Evolutionary conservation across 352 stramenopile species (phyloP), one percentile per base, ranked within the genome.

Genomic region (Nothophytophthora sp.): DNA sequence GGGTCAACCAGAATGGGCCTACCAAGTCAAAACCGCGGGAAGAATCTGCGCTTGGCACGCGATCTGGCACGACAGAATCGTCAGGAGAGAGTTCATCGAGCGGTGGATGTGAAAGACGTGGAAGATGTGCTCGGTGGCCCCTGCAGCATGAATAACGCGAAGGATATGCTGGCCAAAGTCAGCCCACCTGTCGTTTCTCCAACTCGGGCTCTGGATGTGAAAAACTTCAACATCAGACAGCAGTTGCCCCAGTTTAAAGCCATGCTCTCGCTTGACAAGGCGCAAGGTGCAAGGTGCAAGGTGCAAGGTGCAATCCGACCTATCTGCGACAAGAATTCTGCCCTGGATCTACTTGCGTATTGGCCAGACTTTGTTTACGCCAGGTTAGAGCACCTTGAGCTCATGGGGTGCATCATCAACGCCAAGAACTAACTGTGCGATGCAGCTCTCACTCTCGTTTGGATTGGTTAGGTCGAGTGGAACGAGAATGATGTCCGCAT

Each of bases 381-480:
- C 15, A 49, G 24, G 25, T 13, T 38, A 8, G 41, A 29, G 4
- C 41, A 49, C 12, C 19, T 51, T 15, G 20, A 58, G 1, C 22
- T 8, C 1, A 42, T 45, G 24, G 1, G 12, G 4, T 45, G 10
- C 18, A 2, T 58, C 3, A 20, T 45, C 4, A 29, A 50, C 2
- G 50, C 40, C 2, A 9, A 24, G 12, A 25, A 58, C 8, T 13
- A 32, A 0, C 38, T 58, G 16, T 11, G 20, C 50, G 13, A 30
- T 50, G 2, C 20, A 32, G 19, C n/a, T n/a, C 15, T 33, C 6
- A 58, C 50, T 15, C 3, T 32, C 2, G 3, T 19, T 1, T 58
- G 48, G 39, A 39, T 58, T 2, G 30, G 50, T 12, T 16, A 5
- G 2, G 30, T 50, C 4, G 39, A 58, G 11, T 58, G 50, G 39